Evolutionary conservation across 257 asterid species (phyloP).

Genomic region (Primulina tabacum): DNA sequence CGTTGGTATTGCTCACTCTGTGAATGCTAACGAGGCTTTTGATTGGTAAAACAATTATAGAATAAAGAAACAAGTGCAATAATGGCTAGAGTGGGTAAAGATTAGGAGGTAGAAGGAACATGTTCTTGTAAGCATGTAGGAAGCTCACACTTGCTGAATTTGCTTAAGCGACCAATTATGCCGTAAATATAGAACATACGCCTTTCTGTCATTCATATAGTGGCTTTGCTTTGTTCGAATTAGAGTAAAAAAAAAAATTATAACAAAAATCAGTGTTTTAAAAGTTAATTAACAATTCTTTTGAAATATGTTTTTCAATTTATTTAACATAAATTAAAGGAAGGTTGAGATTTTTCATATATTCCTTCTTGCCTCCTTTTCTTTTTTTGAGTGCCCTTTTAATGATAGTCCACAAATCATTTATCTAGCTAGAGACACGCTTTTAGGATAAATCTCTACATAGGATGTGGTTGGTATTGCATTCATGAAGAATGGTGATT

Average conservation of each 20-base stretch:
- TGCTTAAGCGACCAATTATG: not conserved
- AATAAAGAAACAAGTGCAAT: constrained; percentile 10
- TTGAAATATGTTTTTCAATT: too few species aligned
- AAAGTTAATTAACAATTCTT: too few species aligned
- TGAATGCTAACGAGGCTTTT: constrained; percentile 25
- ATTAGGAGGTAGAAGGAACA: constrained; percentile 3
- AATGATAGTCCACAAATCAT: constrained; percentile 16
- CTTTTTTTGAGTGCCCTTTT: constrained; percentile 15
- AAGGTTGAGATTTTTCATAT: not conserved
- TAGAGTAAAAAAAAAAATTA: too few species aligned
- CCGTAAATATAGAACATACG: not conserved
- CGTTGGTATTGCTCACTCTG: too few species aligned
- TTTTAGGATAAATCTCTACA: constrained; percentile 18
- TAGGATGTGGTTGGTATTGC: not conserved
- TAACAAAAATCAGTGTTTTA: too few species aligned
- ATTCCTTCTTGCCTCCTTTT: not conserved
- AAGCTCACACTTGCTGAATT: too few species aligned
- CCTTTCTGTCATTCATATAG: constrained; percentile 7
- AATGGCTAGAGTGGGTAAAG: constrained; percentile 29
- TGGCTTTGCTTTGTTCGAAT: not conserved
- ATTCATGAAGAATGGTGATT: constrained; percentile 14
- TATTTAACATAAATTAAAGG: too few species aligned
- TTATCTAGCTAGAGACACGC: constrained; percentile 24
- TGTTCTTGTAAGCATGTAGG: too few species aligned
- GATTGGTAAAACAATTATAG: constrained; percentile 34